Conservation (phyloP, 257 asterid species). For the Fraxinus cuspidata region DNA sequence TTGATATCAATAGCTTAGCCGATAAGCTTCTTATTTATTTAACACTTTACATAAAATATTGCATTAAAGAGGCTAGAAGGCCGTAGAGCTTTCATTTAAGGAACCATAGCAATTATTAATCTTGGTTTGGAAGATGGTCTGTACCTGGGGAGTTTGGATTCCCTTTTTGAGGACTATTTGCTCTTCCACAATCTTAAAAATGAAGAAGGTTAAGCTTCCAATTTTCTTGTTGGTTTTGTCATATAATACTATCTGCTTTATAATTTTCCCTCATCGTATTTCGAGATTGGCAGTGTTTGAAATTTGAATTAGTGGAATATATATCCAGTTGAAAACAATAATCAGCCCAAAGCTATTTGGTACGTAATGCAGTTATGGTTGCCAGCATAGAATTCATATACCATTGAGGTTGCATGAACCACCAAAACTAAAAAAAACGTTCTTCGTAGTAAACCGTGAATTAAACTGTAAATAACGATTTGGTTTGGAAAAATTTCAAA, state of each 20-base stretch:
- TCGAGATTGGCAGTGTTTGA: background rate
- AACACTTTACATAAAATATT: constrained; percentile 73
- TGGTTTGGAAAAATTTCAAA: too few relatives aligned
- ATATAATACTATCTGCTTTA: background rate
- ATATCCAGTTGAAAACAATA: background rate
- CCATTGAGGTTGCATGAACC: background rate
- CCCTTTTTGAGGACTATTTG: constrained; percentile 84
- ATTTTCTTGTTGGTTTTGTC: constrained; percentile 5
- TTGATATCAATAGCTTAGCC: constrained; percentile 81
- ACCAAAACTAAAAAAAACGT: background rate
- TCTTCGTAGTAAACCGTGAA: too few relatives aligned
- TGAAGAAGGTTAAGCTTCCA: constrained; percentile 66
- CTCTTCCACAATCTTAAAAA: constrained; percentile 60
- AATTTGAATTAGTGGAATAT: background rate
- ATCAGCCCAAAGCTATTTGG: background rate
- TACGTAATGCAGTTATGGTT: background rate
- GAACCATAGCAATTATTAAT: constrained; percentile 92
- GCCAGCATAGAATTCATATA: background rate
- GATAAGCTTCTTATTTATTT: constrained; percentile 94
- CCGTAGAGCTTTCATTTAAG: constrained; percentile 96
- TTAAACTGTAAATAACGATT: too few relatives aligned
- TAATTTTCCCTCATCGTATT: background rate
- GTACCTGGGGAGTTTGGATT: constrained; percentile 93
- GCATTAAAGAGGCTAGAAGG: constrained; percentile 92
- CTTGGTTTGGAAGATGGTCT: constrained; percentile 85